Percentiles rank a stretch among this genome's conserved stretches.
These are phyloP conservation scores for Pholiota molesta DNA, from an alignment of 768 basidiomycete species.

Conservation along the genomic window DNA sequence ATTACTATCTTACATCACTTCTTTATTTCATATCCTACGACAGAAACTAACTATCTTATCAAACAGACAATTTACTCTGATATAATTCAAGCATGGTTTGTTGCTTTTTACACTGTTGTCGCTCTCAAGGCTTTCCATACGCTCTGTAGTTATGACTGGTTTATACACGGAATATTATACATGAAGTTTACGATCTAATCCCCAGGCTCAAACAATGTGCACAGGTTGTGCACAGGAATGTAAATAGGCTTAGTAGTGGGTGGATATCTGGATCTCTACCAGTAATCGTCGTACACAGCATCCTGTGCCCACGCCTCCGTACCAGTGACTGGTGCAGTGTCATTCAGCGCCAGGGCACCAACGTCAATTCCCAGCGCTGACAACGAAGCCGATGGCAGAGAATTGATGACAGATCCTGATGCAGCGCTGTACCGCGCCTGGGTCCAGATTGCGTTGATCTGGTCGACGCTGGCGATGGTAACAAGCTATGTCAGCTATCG, in stretches of 20 bases:
- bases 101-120: too few species aligned
- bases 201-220: neutral
- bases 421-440: slow-evolving; percentile 12
- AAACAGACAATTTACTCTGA: too few species aligned
- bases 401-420: slow-evolving; percentile 8
- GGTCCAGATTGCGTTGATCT: slow-evolving; percentile 17
- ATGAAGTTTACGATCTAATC: slow-evolving; percentile 13
- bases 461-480: slow-evolving; percentile 8
- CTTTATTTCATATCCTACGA: slow-evolving; percentile 25
- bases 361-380: neutral
- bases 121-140: neutral
- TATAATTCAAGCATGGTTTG: too few species aligned
- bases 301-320: slow-evolving; percentile 20
- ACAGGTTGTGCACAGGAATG: too few species aligned
- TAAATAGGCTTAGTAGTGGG: slow-evolving; percentile 21
- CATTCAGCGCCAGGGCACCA: neutral
- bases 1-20: neutral
- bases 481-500: neutral
- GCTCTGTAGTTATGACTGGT: neutral
- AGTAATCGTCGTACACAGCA: slow-evolving; percentile 20
- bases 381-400: neutral
- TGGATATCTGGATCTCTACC: slow-evolving; percentile 10
- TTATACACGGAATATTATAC: neutral
- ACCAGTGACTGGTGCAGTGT: slow-evolving; percentile 1
- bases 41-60: neutral